Evolutionary conservation across 306 rosid species (phyloP), one percentile per base, ranked within the genome.

Genomic region (Dalbergia cochinchinensis): DNA sequence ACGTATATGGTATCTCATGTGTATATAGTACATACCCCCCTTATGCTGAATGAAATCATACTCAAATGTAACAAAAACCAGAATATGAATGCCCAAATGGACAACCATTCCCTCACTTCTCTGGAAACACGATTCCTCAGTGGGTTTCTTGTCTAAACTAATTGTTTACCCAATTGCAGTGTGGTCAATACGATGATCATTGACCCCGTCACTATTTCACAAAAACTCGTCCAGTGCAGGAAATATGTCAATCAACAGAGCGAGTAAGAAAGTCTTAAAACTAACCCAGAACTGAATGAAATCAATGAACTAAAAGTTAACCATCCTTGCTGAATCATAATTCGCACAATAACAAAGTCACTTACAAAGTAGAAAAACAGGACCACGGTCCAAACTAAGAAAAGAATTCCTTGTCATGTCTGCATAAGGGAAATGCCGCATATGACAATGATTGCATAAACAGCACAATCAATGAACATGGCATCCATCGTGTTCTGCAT

Each of bases 401-500:
- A 3, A 72, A 78, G 63, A 77, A 78, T 77, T 68, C 70, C 76
- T 26, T 15, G 61, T 60, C 31, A 78, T 13, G 67, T 44, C 59
- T 7, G 58, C 74, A 86, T 42, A 19, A 86, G 45, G n/a, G 97
- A 87, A 57, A 92, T 82, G 16, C 96, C 92, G 6, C 94, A 91
- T 10, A 91, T 80, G 22, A 92, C 88, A 42, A 90, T 80, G 6
- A 89, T 50, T 19, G 94, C 88, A 84, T 89, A 94, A 13, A 90
- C 84, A 75, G 92, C 87, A 78, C 85, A 90, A 82, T 89, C 97
- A 83, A 91, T 92, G 85, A 92, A 87, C 48, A 92, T 42, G 12
- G 99, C 94, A 86, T 90, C 89, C 77, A 85, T 60, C 57, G 81
- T 87, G 65, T 77, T 92, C 81, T 72, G 78, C 68, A 84, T 18